phyloP scores from a whole-genome alignment of 2,329 filamentous ascomycete genomes.

The Diaporthe nobilis region DNA sequence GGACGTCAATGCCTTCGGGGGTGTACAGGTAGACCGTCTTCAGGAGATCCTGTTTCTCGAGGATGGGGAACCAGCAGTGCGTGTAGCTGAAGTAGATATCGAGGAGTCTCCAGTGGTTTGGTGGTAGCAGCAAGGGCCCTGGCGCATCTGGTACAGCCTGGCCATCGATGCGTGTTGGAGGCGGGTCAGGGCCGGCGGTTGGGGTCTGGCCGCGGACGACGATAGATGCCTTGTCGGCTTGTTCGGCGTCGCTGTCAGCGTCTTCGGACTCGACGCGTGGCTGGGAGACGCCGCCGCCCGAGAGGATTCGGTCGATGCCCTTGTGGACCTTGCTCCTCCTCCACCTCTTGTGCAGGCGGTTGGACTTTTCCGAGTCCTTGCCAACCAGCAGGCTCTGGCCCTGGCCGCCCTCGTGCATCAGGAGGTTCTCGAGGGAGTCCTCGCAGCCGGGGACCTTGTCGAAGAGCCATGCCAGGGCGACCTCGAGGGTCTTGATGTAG shows the following conservation, averaged over 20 bases:
- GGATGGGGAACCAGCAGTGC: constrained; percentile 82
- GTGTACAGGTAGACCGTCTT: constrained; percentile 61
- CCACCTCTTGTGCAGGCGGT: constrained; percentile 74
- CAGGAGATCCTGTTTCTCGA: constrained; percentile 75
- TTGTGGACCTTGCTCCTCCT: constrained; percentile 72
- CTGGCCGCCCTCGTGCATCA: constrained; percentile 60
- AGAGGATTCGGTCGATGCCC: constrained; percentile 74
- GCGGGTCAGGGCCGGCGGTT: not conserved
- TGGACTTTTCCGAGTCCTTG: constrained; percentile 65
- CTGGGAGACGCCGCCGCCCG: constrained; percentile 56
- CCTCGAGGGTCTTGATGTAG: constrained; percentile 81
- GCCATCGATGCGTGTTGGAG: not conserved
- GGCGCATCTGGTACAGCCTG: not conserved
- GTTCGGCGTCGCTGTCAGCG: constrained; percentile 48
- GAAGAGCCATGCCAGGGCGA: constrained; percentile 77
- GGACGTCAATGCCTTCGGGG: constrained; percentile 49
- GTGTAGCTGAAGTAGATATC: constrained; percentile 83
- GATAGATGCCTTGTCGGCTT: constrained; percentile 26
- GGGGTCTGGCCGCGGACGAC: constrained; percentile 1
- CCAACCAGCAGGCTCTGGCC: constrained; percentile 64
- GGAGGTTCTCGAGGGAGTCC: constrained; percentile 66
- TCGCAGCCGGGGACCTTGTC: constrained; percentile 73
- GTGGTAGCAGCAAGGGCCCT: constrained; percentile 55
- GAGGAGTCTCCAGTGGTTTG: constrained; percentile 72
- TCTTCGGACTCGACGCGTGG: constrained; percentile 52